These are phyloP conservation scores for Zygoascus ofunaensis DNA, from an alignment of 805 yeast species.

Conservation along the genomic window DNA sequence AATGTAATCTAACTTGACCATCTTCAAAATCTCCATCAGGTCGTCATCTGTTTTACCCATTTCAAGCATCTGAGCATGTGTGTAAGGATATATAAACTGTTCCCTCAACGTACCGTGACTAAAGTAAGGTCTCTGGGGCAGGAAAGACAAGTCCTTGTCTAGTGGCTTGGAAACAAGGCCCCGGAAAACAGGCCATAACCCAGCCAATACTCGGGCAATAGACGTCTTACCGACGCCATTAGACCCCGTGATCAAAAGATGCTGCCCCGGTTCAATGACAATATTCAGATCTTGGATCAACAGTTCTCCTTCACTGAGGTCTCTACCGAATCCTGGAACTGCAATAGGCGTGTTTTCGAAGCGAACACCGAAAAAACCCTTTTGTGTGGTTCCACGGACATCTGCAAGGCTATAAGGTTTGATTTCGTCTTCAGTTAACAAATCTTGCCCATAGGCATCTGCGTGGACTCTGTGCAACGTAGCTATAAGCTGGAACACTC, in stretches of 20 bases:
- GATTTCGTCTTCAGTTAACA: slow-evolving; percentile 3
- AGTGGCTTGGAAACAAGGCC: slow-evolving; percentile 77
- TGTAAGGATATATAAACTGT: slow-evolving; percentile 80
- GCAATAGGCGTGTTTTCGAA: slow-evolving; percentile 76
- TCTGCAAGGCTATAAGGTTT: slow-evolving; percentile 34
- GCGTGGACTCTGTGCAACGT: slow-evolving; percentile 78
- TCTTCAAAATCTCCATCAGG: slow-evolving; percentile 54
- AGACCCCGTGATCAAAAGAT: slow-evolving; percentile 71
- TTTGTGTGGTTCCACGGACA: slow-evolving; percentile 73
- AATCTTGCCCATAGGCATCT: slow-evolving; percentile 20
- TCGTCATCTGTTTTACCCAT: slow-evolving; percentile 63
- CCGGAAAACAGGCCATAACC: slow-evolving; percentile 81
- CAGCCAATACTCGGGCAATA: slow-evolving; percentile 73
- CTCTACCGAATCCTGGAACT: slow-evolving; percentile 45
- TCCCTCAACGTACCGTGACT: slow-evolving; percentile 75
- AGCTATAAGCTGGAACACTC: slow-evolving; percentile 69
- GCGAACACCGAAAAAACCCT: slow-evolving; percentile 66
- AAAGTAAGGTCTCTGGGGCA: slow-evolving; percentile 84
- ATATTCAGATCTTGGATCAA: slow-evolving; percentile 56
- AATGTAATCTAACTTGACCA: slow-evolving; percentile 74
- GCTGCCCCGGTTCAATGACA: slow-evolving; percentile 53
- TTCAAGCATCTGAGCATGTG: slow-evolving; percentile 66
- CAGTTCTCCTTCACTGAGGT: slow-evolving; percentile 38
- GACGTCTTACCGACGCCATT: slow-evolving; percentile 90
- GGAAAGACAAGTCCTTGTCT: slow-evolving; percentile 53